Evolutionary conservation across 2,329 filamentous ascomycete genomes (phyloP).

Genomic region (Onygenales sp.): DNA sequence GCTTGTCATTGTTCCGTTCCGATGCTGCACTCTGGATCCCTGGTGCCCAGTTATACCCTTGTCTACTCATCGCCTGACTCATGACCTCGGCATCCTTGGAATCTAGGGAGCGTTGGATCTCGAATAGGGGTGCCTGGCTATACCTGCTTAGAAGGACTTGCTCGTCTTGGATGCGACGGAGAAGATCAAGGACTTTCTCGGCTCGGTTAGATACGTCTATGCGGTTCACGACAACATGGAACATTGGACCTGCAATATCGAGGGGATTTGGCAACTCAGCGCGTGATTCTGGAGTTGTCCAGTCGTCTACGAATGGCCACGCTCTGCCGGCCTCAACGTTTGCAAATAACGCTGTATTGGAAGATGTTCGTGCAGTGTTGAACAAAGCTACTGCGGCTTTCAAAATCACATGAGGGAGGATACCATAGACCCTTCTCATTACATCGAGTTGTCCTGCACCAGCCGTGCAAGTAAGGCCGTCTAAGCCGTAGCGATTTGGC

Average conservation of each 20-base stretch:
- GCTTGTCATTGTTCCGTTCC: background rate
- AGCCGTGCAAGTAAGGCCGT: conserved; percentile 3
- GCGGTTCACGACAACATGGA: background rate
- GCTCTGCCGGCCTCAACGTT: conserved; percentile 5
- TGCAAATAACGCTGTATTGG: conserved; percentile 5
- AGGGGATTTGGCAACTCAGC: background rate
- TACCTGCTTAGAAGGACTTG: background rate
- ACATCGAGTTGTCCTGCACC: background rate
- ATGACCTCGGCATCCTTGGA: background rate
- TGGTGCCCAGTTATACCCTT: background rate
- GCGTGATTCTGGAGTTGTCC: background rate
- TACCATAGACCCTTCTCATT: background rate
- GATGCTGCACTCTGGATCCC: background rate
- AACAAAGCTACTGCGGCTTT: conserved; percentile 8
- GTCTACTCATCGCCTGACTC: background rate
- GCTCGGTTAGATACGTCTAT: background rate
- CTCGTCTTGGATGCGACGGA: background rate
- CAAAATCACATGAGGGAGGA: conserved; percentile 3
- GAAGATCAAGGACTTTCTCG: background rate
- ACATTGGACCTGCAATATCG: conserved; percentile 1
- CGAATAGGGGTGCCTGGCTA: conserved; percentile 1
- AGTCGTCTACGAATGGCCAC: conserved; percentile 8
- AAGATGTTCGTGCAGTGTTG: conserved; percentile 5
- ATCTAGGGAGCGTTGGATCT: background rate
- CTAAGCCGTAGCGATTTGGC: background rate